Percentiles rank a stretch among this genome's conserved stretches.
These are phyloP conservation scores for Phytophthora tentaculata DNA, from an alignment of 352 stramenopile species.

Conservation along the genomic window DNA sequence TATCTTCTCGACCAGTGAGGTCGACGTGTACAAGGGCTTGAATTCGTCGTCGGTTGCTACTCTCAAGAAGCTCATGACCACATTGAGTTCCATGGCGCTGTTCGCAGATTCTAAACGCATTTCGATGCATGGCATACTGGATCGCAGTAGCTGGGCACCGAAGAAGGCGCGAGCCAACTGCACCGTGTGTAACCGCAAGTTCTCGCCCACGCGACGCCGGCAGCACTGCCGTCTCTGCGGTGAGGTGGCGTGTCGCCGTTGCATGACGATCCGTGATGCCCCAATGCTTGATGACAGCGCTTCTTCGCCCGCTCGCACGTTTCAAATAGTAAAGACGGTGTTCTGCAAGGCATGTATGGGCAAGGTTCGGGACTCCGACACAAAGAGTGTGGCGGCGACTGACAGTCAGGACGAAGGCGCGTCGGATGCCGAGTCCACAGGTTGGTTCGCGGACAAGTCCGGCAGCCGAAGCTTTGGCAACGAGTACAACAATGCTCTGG, in stretches of 20 bases:
- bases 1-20: constrained; percentile 66
- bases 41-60: constrained; percentile 27
- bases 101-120: constrained; percentile 72
- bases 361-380: constrained; percentile 46
- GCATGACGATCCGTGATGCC: constrained; percentile 58
- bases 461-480: constrained; percentile 34
- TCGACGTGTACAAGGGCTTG: constrained; percentile 49
- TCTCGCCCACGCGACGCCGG: constrained; percentile 61
- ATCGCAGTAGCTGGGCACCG: constrained; percentile 59
- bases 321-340: constrained; percentile 62
- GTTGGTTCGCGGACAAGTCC: constrained; percentile 33
- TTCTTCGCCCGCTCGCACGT: constrained; percentile 37
- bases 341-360: constrained; percentile 67
- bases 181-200: constrained; percentile 63
- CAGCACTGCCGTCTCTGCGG: constrained; percentile 83
- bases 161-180: constrained; percentile 55
- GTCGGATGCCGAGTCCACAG: constrained; percentile 40
- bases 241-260: constrained; percentile 79
- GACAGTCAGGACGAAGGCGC: constrained; percentile 43
- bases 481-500: constrained; percentile 19
- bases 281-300: constrained; percentile 36
- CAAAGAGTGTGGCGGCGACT: constrained; percentile 7
- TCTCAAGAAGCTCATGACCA: constrained; percentile 60
- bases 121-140: constrained; percentile 54
- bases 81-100: constrained; percentile 61